Conservation (phyloP, 2,329 filamentous ascomycete species). For the Pseudocercospora cruenta region DNA sequence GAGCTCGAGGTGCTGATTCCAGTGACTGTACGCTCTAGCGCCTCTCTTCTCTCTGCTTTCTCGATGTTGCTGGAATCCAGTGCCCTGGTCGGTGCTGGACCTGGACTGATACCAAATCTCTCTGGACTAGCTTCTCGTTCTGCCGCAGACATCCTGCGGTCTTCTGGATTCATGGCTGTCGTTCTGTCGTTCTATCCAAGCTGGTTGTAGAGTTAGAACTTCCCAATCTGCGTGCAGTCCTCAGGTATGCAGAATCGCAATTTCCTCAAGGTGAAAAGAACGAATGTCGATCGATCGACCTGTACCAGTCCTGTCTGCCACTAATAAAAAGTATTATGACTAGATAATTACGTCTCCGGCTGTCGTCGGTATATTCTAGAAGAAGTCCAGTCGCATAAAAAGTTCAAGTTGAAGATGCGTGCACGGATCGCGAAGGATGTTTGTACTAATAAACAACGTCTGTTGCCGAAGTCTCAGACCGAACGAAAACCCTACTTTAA, state of each 20-base stretch:
- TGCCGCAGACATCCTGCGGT: slow-evolving; percentile 57
- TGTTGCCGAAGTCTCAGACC: neutral
- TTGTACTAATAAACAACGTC: neutral
- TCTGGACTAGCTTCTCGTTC: slow-evolving; percentile 60
- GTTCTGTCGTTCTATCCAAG: neutral
- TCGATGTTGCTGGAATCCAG: slow-evolving; percentile 12
- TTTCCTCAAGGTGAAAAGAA: neutral
- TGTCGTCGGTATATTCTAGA: neutral
- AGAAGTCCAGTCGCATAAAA: neutral
- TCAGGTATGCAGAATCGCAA: neutral
- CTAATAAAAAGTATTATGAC: neutral
- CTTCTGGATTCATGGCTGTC: slow-evolving; percentile 57
- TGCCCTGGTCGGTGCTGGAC: slow-evolving; percentile 48
- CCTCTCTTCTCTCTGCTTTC: slow-evolving; percentile 40
- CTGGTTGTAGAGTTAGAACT: neutral
- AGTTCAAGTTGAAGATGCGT: neutral
- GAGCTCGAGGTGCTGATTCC: slow-evolving; percentile 55
- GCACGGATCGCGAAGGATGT: neutral
- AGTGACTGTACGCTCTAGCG: slow-evolving; percentile 63
- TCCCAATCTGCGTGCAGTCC: neutral
- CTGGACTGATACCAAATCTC: slow-evolving; percentile 32
- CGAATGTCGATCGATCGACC: neutral
- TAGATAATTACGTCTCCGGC: neutral
- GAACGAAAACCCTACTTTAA: neutral
- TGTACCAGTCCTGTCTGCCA: neutral